phyloP scores from a whole-genome alignment of 768 basidiomycete genomes.

The Strobilomyces dryophilus region DNA sequence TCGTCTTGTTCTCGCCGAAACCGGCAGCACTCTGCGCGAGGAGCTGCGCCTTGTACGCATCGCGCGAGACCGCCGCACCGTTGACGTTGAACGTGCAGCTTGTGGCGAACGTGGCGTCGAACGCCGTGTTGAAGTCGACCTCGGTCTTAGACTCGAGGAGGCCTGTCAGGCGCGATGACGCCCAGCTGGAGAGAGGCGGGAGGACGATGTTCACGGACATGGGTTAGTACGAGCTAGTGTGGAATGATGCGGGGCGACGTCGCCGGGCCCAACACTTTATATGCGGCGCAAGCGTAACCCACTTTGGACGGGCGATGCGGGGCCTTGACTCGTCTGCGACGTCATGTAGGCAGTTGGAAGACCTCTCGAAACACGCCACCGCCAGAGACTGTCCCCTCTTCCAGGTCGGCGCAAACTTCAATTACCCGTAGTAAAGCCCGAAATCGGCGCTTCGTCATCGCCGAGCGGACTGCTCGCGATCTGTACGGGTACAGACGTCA shows the following conservation, averaged over 20 bases:
- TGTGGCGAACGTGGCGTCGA: constrained; percentile 39
- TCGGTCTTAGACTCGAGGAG: constrained; percentile 37
- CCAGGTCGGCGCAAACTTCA: too few relatives aligned
- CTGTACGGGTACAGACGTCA: not conserved
- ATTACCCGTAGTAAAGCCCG: too few relatives aligned
- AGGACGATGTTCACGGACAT: constrained; percentile 33
- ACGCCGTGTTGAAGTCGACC: constrained; percentile 32
- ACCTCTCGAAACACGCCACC: too few relatives aligned
- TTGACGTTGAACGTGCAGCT: constrained; percentile 39
- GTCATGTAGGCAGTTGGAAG: not conserved
- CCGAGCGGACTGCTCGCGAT: not conserved
- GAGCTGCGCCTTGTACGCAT: constrained; percentile 38
- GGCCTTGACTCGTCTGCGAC: not conserved
- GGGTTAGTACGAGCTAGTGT: not conserved
- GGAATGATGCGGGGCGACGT: not conserved
- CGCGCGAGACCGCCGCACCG: constrained; percentile 35
- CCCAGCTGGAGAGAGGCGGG: constrained; percentile 41
- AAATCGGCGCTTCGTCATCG: not conserved
- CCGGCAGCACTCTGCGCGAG: constrained; percentile 26
- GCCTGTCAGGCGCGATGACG: constrained; percentile 35
- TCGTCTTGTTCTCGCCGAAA: constrained; percentile 8
- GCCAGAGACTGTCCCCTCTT: too few relatives aligned
- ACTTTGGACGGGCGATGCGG: too few relatives aligned
- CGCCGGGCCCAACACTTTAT: constrained; percentile 8
- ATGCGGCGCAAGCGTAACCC: not conserved